Conservation (phyloP, 2,329 filamentous ascomycete species). For the Diaporthe amygdali region DNA sequence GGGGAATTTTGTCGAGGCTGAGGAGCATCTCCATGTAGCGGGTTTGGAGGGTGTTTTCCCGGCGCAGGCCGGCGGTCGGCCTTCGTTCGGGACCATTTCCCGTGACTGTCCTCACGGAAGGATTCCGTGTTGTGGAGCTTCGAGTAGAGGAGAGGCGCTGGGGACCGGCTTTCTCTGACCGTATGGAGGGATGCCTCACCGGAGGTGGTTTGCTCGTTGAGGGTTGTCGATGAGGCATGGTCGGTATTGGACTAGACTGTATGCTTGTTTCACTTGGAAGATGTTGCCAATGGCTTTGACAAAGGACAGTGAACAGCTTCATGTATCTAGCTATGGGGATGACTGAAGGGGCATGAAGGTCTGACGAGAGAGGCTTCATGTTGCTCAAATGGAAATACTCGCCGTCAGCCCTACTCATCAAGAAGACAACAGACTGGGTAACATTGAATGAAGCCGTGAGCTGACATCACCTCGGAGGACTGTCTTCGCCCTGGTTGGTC, state of each 20-base stretch:
- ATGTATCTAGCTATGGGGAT: background rate
- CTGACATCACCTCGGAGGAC: slow-evolving; percentile 12
- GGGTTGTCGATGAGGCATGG: background rate
- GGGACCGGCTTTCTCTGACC: background rate
- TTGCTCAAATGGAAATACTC: background rate
- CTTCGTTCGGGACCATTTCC: background rate
- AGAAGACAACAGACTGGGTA: background rate
- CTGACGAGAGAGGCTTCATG: background rate
- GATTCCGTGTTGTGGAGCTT: background rate
- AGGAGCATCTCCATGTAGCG: slow-evolving; percentile 53
- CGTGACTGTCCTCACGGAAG: background rate
- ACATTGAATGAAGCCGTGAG: background rate
- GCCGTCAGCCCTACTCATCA: background rate
- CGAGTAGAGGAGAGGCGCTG: background rate
- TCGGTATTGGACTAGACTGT: background rate
- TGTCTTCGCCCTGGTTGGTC: background rate
- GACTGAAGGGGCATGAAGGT: too few relatives aligned
- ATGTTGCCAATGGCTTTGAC: too few relatives aligned
- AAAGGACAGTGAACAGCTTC: background rate
- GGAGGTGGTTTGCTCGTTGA: slow-evolving; percentile 7
- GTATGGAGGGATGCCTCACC: background rate
- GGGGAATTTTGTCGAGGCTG: slow-evolving; percentile 48
- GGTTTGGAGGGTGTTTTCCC: slow-evolving; percentile 27
- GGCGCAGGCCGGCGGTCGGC: slow-evolving; percentile 10
- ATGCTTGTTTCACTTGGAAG: background rate